These are phyloP conservation scores for Phytophthora brassicae DNA, from an alignment of 352 stramenopile species.

Conservation along the genomic window DNA sequence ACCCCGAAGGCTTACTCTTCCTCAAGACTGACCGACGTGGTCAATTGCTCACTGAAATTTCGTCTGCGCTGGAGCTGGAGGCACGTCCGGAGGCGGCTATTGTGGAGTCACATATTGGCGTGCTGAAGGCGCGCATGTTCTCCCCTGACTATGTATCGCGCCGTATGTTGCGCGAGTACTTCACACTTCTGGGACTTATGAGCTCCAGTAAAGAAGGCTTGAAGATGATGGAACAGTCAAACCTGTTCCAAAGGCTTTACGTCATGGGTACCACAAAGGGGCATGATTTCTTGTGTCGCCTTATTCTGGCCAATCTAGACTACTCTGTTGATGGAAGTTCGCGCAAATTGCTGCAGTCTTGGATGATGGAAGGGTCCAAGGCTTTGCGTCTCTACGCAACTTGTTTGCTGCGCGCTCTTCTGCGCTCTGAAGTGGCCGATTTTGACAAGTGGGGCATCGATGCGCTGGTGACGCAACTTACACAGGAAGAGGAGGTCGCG, in stretches of 20 bases:
- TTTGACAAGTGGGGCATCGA: slow-evolving; percentile 90
- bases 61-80: slow-evolving; percentile 80
- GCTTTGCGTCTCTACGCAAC: slow-evolving; percentile 83
- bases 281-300: slow-evolving; percentile 86
- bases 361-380: slow-evolving; percentile 88
- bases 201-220: slow-evolving; percentile 88
- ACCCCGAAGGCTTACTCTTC: slow-evolving; percentile 85
- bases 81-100: slow-evolving; percentile 84
- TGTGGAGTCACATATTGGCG: slow-evolving; percentile 86
- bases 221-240: slow-evolving; percentile 91
- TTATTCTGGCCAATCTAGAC: slow-evolving; percentile 88
- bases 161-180: slow-evolving; percentile 90
- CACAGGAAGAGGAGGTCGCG: slow-evolving; percentile 83
- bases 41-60: slow-evolving; percentile 86
- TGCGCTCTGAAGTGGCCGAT: slow-evolving; percentile 84
- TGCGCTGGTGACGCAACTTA: slow-evolving; percentile 80
- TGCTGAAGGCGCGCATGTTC: slow-evolving; percentile 88
- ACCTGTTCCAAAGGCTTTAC: slow-evolving; percentile 86
- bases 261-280: slow-evolving; percentile 88
- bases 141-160: slow-evolving; percentile 84
- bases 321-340: slow-evolving; percentile 88
- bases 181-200: slow-evolving; percentile 87
- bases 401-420: slow-evolving; percentile 75
- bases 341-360: slow-evolving; percentile 85
- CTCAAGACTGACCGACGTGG: slow-evolving; percentile 86